Conservation (phyloP, 495 filamentous ascomycete genomes). For the Penicillium daleae region DNA sequence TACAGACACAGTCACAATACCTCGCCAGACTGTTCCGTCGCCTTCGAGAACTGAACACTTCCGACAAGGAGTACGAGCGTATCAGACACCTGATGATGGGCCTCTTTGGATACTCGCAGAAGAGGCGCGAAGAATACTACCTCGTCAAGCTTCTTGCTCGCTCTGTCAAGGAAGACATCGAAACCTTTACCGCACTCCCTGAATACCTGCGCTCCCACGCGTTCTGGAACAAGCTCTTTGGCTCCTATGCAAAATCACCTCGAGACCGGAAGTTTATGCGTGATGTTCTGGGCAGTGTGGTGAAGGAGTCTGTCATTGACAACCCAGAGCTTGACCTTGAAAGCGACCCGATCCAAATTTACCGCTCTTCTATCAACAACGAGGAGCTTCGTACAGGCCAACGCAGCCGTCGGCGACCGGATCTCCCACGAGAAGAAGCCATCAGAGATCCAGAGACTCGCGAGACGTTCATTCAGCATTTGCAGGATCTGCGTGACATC, state of each 20-base stretch:
- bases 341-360: slow-evolving; percentile 97
- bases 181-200: slow-evolving; percentile 69
- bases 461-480: slow-evolving; percentile 86
- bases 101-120: slow-evolving; percentile 95
- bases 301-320: slow-evolving; percentile 87
- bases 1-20: slow-evolving; percentile 97
- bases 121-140: slow-evolving; percentile 95
- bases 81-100: slow-evolving; percentile 95
- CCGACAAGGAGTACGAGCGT: slow-evolving; percentile 90
- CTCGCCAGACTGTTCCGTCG: slow-evolving; percentile 84
- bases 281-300: slow-evolving; percentile 78
- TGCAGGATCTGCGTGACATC: slow-evolving; percentile 91
- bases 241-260: slow-evolving; percentile 87
- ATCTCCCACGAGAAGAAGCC: slow-evolving; percentile 86
- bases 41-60: slow-evolving; percentile 78
- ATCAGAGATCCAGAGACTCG: slow-evolving; percentile 93
- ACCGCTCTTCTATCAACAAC: slow-evolving; percentile 91
- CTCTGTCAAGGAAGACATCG: slow-evolving; percentile 85
- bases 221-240: slow-evolving; percentile 88
- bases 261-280: slow-evolving; percentile 90
- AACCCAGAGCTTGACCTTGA: slow-evolving; percentile 90
- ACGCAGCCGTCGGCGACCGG: slow-evolving; percentile 73
- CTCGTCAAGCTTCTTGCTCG: slow-evolving; percentile 84
- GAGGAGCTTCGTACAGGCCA: slow-evolving; percentile 92
- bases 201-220: slow-evolving; percentile 89